Base-by-base conservation (phyloP, 2,329 filamentous ascomycete species). In the Fusarium austroafricanum region DNA sequence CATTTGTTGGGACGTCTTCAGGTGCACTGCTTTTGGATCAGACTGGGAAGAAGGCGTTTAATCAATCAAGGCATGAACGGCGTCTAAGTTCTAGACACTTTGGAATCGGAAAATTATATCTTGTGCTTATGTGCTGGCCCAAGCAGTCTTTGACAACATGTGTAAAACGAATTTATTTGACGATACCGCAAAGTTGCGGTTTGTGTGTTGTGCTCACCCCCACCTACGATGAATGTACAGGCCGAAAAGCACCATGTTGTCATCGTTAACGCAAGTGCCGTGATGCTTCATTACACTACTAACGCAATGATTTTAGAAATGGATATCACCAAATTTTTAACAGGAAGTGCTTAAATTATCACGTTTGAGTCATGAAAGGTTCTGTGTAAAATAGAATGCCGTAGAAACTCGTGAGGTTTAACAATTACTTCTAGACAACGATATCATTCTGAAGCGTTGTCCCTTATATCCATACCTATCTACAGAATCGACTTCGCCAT, bases 391-490 rank as follows among this genome's bases (percentile, higher is more conserved):
- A 18, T 38, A 29, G 21, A 55, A 40, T 47, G 42, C 31, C 53
- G 60, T 67, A 52, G 55, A 42, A 43, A 56, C 39, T 47, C 44
- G 38, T 68, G 38, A 52, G 14, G 45, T 54, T 70, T 47, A 63
- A 64, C 53, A 56, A 70, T 69, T 70, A 63, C 47, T 55, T 68
- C 37, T 49, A 50, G 49, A 63, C 61, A 67, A 67, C 45, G 50
- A 31, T 46, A 50, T 55, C 66, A 69, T 67, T 68, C 65, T 69
- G 66, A 67, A 55, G 52, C 52, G 65, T 40, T 57, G 50, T 40
- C 40, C 37, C 28, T 29, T 54, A 42, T 56, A 55, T 54, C 45
- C 55, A 37, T 62, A 26, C 45, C 46, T 69, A 66, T 67, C 55
- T 69, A 68, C 61, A 57, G 29, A 40, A 44, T 52, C 28, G 8